A percentile compares a stretch with the other conserved stretches of the same genome.
These are phyloP conservation scores for Scopulariopsis brevicaulis DNA, from an alignment of 2,329 filamentous ascomycete genomes.

Conservation along the genomic window DNA sequence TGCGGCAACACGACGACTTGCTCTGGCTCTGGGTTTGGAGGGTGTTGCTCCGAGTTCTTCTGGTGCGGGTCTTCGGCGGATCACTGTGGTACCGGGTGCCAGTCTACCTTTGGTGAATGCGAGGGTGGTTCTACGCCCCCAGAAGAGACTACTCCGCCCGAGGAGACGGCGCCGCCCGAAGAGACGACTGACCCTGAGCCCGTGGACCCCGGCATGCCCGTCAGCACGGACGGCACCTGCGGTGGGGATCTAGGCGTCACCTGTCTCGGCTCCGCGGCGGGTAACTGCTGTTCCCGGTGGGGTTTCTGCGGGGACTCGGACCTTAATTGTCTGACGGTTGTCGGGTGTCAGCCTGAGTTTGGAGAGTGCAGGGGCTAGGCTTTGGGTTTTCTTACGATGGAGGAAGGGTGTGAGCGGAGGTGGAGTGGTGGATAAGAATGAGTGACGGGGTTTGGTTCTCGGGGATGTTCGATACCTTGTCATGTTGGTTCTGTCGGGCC, in stretches of 20 bases:
- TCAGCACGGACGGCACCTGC: slow-evolving; percentile 19
- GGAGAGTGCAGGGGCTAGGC: slow-evolving; percentile 1
- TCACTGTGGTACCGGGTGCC: slow-evolving; percentile 2
- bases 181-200: not conserved
- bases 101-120: slow-evolving; percentile 4
- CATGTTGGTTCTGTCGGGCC: not conserved
- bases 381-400: not conserved
- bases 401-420: not conserved
- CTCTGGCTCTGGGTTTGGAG: slow-evolving; percentile 3
- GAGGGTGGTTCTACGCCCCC: not conserved
- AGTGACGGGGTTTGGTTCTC: not conserved
- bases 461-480: not conserved
- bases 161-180: not conserved
- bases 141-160: not conserved
- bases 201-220: slow-evolving; percentile 3
- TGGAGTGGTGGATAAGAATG: not conserved
- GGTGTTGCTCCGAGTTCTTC: slow-evolving; percentile 3
- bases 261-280: slow-evolving; percentile 20
- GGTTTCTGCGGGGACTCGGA: slow-evolving; percentile 10
- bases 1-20: slow-evolving; percentile 6
- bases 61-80: slow-evolving; percentile 1
- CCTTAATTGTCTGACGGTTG: not conserved
- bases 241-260: slow-evolving; percentile 17
- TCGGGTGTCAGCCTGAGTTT: slow-evolving; percentile 3
- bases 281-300: slow-evolving; percentile 13